Base-by-base conservation (phyloP, 2,329 filamentous ascomycete species). In the Orbilia oligospora region DNA sequence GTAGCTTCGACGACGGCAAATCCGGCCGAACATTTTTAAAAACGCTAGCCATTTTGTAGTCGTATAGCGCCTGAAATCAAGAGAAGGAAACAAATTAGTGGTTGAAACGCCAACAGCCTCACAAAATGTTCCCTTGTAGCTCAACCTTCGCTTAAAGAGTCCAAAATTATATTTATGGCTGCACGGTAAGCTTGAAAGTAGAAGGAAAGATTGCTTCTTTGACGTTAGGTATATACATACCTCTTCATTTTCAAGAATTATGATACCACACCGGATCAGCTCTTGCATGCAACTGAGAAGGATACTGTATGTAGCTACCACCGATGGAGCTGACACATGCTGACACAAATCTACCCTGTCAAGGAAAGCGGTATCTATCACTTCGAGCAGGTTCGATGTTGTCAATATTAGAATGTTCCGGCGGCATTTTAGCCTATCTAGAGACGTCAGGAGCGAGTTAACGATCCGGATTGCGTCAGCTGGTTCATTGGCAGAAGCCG, bases 351-450 rank as follows among this genome's bases (percentile, higher is more conserved):
- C 81, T 55, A 76, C 79, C 18, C 81, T 70, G 55, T 82, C 81
- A 1, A 82, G 76, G 68, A 82, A 82, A 12, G 81, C 81, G 16
- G 72, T 61, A 38, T 82, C 81, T 72, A 81, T 81, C 5, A 80
- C 71, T 24, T 81, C 76, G n/a, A 81, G 44, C 44, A 82, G 53
- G 56, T 82, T 82, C 4, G 81, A 81, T 5, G 81, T 82, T 16
- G 81, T 81, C n/a, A 82, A 73, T 51, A 82, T 72, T 14, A 82
- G 79, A 14, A 82, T 72, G 41, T 82, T 82, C 33, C 72, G 79
- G 49, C 75, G 80, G 48, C 75, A 75, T 38, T 79, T 76, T n/a
- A 82, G 69, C 55, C 76, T 81, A 56, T 82, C 81, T n/a, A 82
- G 46, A 44, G 77, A 80, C 3, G 81, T 82, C 36, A 82, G 56